These are phyloP conservation scores for Penicillium griseofulvum DNA, from an alignment of 2,329 filamentous ascomycete genomes.

Conservation along the genomic window DNA sequence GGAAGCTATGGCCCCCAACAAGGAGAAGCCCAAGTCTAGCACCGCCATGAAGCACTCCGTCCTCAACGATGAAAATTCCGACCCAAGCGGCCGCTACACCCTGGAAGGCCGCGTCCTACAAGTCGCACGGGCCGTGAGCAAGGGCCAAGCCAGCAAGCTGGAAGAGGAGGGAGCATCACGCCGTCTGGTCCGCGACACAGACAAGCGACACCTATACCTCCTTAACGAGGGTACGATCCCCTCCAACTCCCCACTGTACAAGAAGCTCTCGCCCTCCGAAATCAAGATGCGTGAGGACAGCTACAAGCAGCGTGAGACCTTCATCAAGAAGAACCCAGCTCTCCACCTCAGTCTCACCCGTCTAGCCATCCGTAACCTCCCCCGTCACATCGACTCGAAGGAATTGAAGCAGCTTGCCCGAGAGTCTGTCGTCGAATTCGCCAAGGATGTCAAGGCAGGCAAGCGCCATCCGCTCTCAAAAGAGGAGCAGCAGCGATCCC, in stretches of 20 bases:
- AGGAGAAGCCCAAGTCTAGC: conserved; percentile 36
- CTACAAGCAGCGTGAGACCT: conserved; percentile 78
- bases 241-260: conserved; percentile 72
- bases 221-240: conserved; percentile 82
- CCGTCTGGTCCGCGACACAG: conserved; percentile 69
- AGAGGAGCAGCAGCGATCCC: conserved; percentile 79
- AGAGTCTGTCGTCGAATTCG: conserved; percentile 91
- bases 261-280: conserved; percentile 73
- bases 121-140: conserved; percentile 79
- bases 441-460: conserved; percentile 79
- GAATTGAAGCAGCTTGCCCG: conserved; percentile 87
- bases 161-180: conserved; percentile 64
- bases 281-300: conserved; percentile 86
- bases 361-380: conserved; percentile 87
- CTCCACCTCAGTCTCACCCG: conserved; percentile 86
- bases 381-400: conserved; percentile 77
- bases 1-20: conserved; percentile 43
- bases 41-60: conserved; percentile 71
- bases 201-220: conserved; percentile 87
- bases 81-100: conserved; percentile 81
- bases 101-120: conserved; percentile 85
- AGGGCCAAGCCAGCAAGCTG: conserved; percentile 72
- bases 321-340: conserved; percentile 87
- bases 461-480: conserved; percentile 76
- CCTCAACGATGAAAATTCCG: conserved; percentile 79